Conservation (phyloP, 2,329 filamentous ascomycete genomes). For the Fusarium clavum region DNA sequence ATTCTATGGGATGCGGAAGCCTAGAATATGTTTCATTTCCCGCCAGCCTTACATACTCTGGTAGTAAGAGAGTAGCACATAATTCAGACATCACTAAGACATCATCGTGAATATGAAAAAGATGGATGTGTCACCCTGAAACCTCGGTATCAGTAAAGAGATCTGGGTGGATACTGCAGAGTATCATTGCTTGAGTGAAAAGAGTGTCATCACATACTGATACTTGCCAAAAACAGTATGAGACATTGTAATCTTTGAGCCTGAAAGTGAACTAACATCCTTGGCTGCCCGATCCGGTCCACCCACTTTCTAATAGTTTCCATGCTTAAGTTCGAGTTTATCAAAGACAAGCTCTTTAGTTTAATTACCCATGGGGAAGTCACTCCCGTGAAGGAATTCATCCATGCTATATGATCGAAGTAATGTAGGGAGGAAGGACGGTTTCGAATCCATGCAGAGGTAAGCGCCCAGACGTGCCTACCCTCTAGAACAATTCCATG, state of each 20-base stretch:
- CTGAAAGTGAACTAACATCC: not conserved
- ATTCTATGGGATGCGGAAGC: not conserved
- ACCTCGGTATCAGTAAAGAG: constrained; percentile 1
- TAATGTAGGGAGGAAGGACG: not conserved
- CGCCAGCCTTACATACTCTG: not conserved
- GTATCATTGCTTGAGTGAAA: not conserved
- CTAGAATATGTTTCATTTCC: not conserved
- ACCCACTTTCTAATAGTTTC: not conserved
- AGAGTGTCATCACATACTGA: not conserved
- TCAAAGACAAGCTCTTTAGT: not conserved
- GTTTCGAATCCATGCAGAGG: not conserved
- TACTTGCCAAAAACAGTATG: not conserved
- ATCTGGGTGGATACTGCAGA: not conserved
- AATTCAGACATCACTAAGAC: constrained; percentile 2
- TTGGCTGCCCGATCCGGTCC: not conserved
- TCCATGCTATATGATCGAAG: not conserved
- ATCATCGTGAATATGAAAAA: not conserved
- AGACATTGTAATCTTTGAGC: not conserved
- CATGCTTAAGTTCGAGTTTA: not conserved
- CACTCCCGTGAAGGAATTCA: not conserved
- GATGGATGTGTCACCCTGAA: constrained; percentile 4
- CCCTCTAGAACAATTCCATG: not conserved
- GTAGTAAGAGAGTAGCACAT: not conserved
- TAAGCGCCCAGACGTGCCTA: not conserved
- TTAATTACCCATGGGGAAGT: not conserved